These are phyloP conservation scores for Phytophthora lateralis DNA, from an alignment of 352 stramenopile genomes.

Conservation along the genomic window DNA sequence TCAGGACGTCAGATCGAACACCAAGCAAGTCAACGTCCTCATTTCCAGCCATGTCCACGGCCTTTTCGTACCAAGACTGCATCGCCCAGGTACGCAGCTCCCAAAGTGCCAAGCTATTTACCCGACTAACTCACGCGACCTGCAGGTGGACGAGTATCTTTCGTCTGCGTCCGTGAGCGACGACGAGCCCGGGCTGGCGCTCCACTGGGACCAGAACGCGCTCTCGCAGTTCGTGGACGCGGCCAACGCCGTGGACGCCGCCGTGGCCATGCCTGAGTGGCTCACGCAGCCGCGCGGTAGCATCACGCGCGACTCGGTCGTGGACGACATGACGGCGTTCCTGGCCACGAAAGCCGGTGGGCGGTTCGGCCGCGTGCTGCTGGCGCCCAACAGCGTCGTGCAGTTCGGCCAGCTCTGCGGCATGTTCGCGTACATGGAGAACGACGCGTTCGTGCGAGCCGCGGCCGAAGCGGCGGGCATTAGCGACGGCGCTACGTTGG, in stretches of 20 bases:
- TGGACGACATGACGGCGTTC: slow-evolving; percentile 43
- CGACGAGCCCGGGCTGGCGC: slow-evolving; percentile 35
- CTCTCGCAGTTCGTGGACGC: slow-evolving; percentile 40
- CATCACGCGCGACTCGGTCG: slow-evolving; percentile 45
- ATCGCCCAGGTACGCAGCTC: slow-evolving; percentile 24
- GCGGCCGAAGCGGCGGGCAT: slow-evolving; percentile 29
- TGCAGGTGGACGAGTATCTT: slow-evolving; percentile 45
- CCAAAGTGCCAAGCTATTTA: background rate
- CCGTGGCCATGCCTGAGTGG: slow-evolving; percentile 37
- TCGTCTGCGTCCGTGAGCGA: slow-evolving; percentile 40
- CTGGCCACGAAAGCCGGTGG: slow-evolving; percentile 38
- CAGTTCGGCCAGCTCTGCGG: slow-evolving; percentile 51
- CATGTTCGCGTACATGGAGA: slow-evolving; percentile 51
- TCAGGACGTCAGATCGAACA: slow-evolving; percentile 9
- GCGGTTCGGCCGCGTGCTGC: slow-evolving; percentile 36
- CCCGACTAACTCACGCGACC: background rate
- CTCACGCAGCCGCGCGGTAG: slow-evolving; percentile 34
- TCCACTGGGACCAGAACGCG: slow-evolving; percentile 42
- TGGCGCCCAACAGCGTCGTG: slow-evolving; percentile 43
- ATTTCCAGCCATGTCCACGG: slow-evolving; percentile 20
- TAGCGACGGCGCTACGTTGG: slow-evolving; percentile 28
- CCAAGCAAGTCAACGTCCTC: background rate
- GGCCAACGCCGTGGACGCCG: slow-evolving; percentile 32
- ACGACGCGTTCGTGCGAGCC: slow-evolving; percentile 42
- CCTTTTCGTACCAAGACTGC: slow-evolving; percentile 47